A percentile compares a stretch with the other conserved stretches of the same genome.
phyloP scores from a whole-genome alignment of 2,329 filamentous ascomycete species.

The Diplodia sapinea region DNA sequence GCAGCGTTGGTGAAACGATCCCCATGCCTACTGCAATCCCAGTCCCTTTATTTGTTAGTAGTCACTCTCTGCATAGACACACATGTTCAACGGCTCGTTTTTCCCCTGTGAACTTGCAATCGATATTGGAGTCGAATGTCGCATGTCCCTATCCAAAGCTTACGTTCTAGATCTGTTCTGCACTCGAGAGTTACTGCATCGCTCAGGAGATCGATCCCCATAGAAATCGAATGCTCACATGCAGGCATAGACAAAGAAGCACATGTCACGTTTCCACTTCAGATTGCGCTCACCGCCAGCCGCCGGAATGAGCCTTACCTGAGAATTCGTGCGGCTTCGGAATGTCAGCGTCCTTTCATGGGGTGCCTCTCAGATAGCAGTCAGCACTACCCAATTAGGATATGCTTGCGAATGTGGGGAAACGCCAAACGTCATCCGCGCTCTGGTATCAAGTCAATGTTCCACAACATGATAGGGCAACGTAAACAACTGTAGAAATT shows the following conservation, averaged over 20 bases:
- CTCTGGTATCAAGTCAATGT: neutral
- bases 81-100: neutral
- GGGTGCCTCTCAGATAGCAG: neutral
- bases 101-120: neutral
- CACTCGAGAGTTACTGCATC: neutral
- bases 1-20: neutral
- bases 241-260: neutral
- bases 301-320: neutral
- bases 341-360: neutral
- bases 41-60: neutral
- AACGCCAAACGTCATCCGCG: neutral
- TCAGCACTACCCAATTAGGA: neutral
- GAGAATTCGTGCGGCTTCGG: neutral
- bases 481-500: neutral
- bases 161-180: neutral
- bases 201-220: neutral
- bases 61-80: neutral
- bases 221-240: neutral
- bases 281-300: neutral
- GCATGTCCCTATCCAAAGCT: neutral
- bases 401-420: constrained; percentile 13
- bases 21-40: neutral
- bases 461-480: neutral
- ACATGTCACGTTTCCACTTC: neutral
- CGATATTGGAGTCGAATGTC: neutral